phyloP scores from a whole-genome alignment of 108 stramenopile genomes.

The Chaetoceros muelleri region DNA sequence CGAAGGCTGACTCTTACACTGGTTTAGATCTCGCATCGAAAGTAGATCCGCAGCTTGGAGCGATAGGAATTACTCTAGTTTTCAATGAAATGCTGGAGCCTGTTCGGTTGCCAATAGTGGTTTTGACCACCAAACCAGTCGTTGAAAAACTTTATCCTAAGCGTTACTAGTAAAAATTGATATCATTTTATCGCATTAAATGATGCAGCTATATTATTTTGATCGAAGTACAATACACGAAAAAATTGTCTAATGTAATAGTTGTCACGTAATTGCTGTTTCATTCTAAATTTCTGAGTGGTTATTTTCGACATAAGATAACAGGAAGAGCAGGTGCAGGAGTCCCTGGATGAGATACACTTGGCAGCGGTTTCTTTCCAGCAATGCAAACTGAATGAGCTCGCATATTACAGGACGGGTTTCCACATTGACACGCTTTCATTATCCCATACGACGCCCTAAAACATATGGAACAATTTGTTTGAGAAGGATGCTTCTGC shows the following conservation, averaged over 20 bases:
- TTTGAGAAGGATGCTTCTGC: too few species aligned
- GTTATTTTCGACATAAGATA: too few species aligned
- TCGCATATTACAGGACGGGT: constrained; percentile 19
- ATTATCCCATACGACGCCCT: constrained; percentile 25
- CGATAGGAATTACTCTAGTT: constrained; percentile 58
- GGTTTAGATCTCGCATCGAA: constrained; percentile 41
- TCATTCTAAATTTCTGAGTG: too few species aligned
- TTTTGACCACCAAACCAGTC: constrained; percentile 77
- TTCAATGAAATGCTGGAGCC: constrained; percentile 79
- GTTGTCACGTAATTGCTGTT: too few species aligned
- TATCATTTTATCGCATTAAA: neutral
- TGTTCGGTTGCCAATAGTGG: constrained; percentile 67
- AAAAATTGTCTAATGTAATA: too few species aligned
- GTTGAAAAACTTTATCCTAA: constrained; percentile 49
- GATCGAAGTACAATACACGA: too few species aligned
- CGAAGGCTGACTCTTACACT: constrained; percentile 39
- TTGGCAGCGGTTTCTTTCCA: constrained; percentile 6
- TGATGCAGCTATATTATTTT: neutral
- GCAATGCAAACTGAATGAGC: constrained; percentile 40
- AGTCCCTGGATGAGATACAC: constrained; percentile 27
- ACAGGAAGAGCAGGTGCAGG: constrained; percentile 12
- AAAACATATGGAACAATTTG: constrained; percentile 30
- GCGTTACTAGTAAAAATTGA: constrained; percentile 24
- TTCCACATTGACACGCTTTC: constrained; percentile 46
- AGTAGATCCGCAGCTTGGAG: constrained; percentile 69